A percentile compares a stretch with the other conserved stretches of the same genome.
These are phyloP conservation scores for Monosporascus ibericus DNA, from an alignment of 2,329 filamentous ascomycete genomes.

Conservation along the genomic window DNA sequence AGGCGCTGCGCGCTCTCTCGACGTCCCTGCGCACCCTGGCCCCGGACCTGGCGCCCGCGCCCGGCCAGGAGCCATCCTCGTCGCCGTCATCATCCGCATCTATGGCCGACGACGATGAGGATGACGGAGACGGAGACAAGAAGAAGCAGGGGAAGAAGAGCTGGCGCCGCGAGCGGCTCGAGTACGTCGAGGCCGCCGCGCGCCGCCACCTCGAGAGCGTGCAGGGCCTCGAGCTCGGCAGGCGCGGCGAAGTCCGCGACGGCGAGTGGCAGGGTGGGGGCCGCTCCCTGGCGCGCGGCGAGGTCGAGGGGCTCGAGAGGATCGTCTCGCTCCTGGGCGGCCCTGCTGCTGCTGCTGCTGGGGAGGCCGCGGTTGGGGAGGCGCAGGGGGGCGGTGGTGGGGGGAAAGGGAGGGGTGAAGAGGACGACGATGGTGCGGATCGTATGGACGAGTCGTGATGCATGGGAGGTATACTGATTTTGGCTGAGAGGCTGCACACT, in stretches of 20 bases:
- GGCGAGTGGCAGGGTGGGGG: slow-evolving; percentile 58
- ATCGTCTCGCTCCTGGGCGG: slow-evolving; percentile 38
- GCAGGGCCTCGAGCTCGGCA: slow-evolving; percentile 59
- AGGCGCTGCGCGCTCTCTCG: slow-evolving; percentile 65
- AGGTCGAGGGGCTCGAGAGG: slow-evolving; percentile 53
- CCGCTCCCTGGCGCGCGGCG: slow-evolving; percentile 39
- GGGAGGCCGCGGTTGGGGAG: neutral
- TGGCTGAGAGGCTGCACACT: neutral
- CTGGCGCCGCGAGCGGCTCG: slow-evolving; percentile 64
- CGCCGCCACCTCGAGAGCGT: slow-evolving; percentile 67
- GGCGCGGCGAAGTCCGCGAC: slow-evolving; percentile 55
- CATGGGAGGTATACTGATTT: neutral
- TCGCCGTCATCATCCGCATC: neutral
- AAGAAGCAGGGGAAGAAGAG: slow-evolving; percentile 34
- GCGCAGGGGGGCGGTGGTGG: neutral
- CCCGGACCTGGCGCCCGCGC: slow-evolving; percentile 46
- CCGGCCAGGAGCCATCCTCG: neutral
- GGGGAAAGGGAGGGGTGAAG: neutral
- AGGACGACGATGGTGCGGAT: slow-evolving; percentile 7
- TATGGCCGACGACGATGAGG: slow-evolving; percentile 21
- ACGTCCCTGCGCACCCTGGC: slow-evolving; percentile 56
- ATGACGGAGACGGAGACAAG: slow-evolving; percentile 26
- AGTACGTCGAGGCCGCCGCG: slow-evolving; percentile 80
- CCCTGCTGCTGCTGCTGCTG: neutral
- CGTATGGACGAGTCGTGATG: slow-evolving; percentile 23